These are phyloP conservation scores for Andrographis paniculata DNA, from an alignment of 305 asterid species.

Conservation along the genomic window DNA sequence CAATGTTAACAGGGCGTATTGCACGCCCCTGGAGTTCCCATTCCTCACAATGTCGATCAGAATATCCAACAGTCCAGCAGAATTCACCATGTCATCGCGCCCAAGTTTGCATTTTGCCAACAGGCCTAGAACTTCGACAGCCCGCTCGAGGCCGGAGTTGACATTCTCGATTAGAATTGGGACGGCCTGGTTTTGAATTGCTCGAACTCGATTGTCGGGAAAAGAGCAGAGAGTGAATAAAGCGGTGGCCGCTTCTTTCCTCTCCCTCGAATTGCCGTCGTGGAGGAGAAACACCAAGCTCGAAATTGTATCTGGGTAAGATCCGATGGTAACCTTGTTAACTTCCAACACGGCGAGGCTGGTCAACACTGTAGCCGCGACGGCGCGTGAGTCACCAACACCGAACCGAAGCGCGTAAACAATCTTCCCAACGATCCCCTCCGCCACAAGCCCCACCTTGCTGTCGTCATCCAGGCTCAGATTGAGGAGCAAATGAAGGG, in stretches of 20 bases:
- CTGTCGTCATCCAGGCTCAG: conserved; percentile 85
- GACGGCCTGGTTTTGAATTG: conserved; percentile 41
- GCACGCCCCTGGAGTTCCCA: conserved; percentile 84
- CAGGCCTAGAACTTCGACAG: conserved; percentile 77
- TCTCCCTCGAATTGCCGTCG: conserved; percentile 59
- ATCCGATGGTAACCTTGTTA: conserved; percentile 81
- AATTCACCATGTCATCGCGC: conserved; percentile 58
- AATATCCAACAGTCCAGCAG: conserved; percentile 36
- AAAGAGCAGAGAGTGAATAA: conserved; percentile 67
- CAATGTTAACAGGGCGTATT: conserved; percentile 56
- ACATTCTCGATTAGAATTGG: conserved; percentile 47
- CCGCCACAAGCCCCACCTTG: conserved; percentile 88
- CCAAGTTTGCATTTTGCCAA: conserved; percentile 68
- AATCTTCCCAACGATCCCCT: conserved; percentile 63
- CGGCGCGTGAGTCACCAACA: conserved; percentile 67
- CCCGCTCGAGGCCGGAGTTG: conserved; percentile 63
- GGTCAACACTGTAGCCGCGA: conserved; percentile 84
- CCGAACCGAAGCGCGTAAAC: conserved; percentile 59
- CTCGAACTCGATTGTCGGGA: conserved; percentile 63
- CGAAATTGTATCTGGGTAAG: conserved; percentile 58
- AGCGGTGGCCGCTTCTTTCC: conserved; percentile 85
- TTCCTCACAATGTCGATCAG: conserved; percentile 50
- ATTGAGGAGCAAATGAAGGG: conserved; percentile 65
- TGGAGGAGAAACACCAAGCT: conserved; percentile 54
- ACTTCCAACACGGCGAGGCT: conserved; percentile 88